Evolutionary conservation across 2,329 filamentous ascomycete genomes (phyloP), one percentile per base, ranked within the genome.

Genomic region (Hirsutella minnesotensis): DNA sequence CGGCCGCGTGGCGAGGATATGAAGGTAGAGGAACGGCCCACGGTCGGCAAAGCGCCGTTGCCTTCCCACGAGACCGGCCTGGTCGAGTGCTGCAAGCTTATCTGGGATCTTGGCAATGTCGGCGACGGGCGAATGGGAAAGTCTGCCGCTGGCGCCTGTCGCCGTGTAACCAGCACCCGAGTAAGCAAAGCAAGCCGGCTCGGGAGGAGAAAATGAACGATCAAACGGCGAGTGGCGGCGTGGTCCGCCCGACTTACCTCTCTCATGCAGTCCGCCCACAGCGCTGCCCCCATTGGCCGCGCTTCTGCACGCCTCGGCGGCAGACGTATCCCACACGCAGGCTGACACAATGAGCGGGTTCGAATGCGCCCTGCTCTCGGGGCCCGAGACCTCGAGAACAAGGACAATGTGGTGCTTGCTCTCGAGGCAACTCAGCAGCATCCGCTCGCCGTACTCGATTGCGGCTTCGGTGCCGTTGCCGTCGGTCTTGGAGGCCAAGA

Each of bases 291-390:
- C 4, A 16, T 35, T 16, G 2, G 33, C 16, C 30, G 27, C 33
- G 18, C 38, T 39, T 41, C 27, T 18, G 33, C 33, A 35, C n/a
- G 33, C 33, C 3, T n/a, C 5, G 30, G 21, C 21, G 24, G 24
- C 24, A 27, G 24, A 27, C 24, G 36, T 47, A 29, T 52, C 50
- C 46, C 49, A 52, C 27, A 46, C 47, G 5, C 44, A 41, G 8
- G 43, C 47, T 10, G 48, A 41, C 3, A 48, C 47, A 27, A 48
- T 35, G 9, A 40, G 41, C 18, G 40, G 44, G 10, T 39, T 37
- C 5, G 36, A 13, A n/a, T 5, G 19, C 22, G 12, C 18, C 12
- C 33, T 24, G 20, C 37, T 16, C 22, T 45, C 38, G n/a, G 29
- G 24, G 5, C 22, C 38, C 4, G 42, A 44, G 8, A 47, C 37